Conservation (phyloP, 2,329 filamentous ascomycete genomes). For the Hymenoscyphus occultus region DNA sequence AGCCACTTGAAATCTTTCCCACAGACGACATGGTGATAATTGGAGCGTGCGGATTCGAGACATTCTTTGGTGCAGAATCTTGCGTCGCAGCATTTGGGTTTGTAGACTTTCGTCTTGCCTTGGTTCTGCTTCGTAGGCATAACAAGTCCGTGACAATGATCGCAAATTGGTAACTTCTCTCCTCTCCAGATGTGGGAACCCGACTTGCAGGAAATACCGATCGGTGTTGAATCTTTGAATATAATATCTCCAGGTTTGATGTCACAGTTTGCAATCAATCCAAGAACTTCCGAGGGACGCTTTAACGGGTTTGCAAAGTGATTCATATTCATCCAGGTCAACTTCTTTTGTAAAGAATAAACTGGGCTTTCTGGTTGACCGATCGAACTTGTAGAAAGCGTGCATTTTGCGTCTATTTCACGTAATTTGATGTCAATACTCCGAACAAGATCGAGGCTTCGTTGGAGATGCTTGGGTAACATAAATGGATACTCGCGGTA, state of each 20-base stretch:
- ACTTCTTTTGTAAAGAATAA: too few relatives aligned
- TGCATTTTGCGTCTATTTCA: neutral
- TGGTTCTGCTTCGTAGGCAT: neutral
- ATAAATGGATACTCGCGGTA: neutral
- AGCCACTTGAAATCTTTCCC: neutral
- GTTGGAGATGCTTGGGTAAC: neutral
- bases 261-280: too few relatives aligned
- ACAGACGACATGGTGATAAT: neutral
- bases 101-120: neutral
- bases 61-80: neutral
- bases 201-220: too few relatives aligned
- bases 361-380: neutral
- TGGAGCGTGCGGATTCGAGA: neutral
- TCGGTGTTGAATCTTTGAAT: too few relatives aligned
- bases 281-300: too few relatives aligned
- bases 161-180: too few relatives aligned
- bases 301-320: too few relatives aligned
- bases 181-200: too few relatives aligned
- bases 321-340: too few relatives aligned
- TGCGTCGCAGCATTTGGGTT: neutral
- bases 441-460: neutral
- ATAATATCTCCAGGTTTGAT: too few relatives aligned
- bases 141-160: too few relatives aligned
- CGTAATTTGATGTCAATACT: neutral
- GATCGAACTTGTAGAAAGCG: neutral